phyloP scores from a whole-genome alignment of 2,329 filamentous ascomycete genomes.

The Lasiodiplodia sp. region DNA sequence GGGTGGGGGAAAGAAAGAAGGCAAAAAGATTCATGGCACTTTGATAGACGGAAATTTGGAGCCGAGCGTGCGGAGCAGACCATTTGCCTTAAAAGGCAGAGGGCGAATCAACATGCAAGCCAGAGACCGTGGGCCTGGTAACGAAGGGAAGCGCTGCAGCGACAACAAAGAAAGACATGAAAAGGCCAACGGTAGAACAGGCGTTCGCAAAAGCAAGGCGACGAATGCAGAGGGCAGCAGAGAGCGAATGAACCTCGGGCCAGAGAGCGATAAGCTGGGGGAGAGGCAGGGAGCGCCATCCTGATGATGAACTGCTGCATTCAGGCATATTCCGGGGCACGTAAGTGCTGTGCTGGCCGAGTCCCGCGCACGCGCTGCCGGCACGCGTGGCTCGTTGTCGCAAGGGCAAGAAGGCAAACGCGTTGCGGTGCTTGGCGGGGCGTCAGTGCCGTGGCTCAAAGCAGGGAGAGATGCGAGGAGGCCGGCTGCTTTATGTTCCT shows the following conservation, averaged over 20 bases:
- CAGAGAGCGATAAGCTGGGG: constrained; percentile 6
- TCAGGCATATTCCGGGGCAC: constrained; percentile 18
- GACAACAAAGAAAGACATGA: background rate
- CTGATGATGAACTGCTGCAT: constrained; percentile 18
- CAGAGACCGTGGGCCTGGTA: background rate
- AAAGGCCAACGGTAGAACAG: constrained; percentile 9
- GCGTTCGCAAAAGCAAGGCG: constrained; percentile 4
- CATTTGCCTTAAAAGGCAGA: background rate
- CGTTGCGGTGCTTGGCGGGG: background rate
- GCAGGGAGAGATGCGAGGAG: constrained; percentile 15
- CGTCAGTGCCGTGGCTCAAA: background rate
- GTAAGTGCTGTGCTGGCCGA: background rate
- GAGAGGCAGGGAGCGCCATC: background rate
- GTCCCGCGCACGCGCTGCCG: background rate
- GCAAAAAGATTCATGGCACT: background rate
- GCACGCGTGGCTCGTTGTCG: constrained; percentile 6
- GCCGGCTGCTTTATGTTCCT: background rate
- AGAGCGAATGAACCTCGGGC: background rate
- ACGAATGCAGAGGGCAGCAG: constrained; percentile 7
- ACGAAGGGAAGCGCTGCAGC: constrained; percentile 1
- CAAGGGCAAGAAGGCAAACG: background rate
- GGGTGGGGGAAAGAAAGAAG: background rate
- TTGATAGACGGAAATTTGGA: background rate
- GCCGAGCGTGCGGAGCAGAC: background rate
- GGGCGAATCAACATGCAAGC: background rate